Conservation (phyloP, 805 yeast species). For the Kuraishia molischiana region DNA sequence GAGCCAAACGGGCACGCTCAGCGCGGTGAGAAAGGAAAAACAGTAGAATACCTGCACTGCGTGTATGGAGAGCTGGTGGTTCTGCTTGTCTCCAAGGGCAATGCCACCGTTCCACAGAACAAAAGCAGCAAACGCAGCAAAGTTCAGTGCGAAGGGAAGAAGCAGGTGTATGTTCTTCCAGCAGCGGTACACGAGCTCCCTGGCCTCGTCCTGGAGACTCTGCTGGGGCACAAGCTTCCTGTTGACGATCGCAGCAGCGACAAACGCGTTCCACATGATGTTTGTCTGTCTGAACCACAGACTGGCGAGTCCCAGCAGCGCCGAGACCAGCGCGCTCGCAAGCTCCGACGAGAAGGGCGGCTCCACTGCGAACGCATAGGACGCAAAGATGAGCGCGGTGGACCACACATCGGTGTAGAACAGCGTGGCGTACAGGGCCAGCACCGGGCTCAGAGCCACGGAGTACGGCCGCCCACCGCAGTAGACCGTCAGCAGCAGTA, state of each 20-base stretch:
- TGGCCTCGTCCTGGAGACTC: slow-evolving; percentile 19
- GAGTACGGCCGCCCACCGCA: slow-evolving; percentile 10
- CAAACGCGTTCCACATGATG: slow-evolving; percentile 71
- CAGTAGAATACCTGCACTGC: slow-evolving; percentile 79
- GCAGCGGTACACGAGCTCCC: slow-evolving; percentile 10
- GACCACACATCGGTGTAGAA: slow-evolving; percentile 96
- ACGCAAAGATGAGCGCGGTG: slow-evolving; percentile 50
- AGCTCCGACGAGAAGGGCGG: slow-evolving; percentile 9
- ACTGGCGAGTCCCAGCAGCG: slow-evolving; percentile 49
- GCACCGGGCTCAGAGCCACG: slow-evolving; percentile 53
- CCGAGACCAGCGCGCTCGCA: slow-evolving; percentile 28
- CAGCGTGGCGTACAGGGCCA: slow-evolving; percentile 62
- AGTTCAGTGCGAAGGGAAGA: slow-evolving; percentile 45
- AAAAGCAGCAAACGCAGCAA: slow-evolving; percentile 44
- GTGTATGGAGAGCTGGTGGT: slow-evolving; percentile 68
- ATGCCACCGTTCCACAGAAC: slow-evolving; percentile 68
- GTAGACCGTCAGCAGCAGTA: slow-evolving; percentile 20
- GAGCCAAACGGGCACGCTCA: slow-evolving; percentile 72
- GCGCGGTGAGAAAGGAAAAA: slow-evolving; percentile 45
- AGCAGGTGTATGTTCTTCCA: slow-evolving; percentile 18
- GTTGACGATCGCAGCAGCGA: slow-evolving; percentile 46
- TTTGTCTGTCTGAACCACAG: slow-evolving; percentile 85
- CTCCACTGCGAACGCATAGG: slow-evolving; percentile 37
- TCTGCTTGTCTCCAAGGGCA: slow-evolving; percentile 85
- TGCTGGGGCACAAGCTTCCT: slow-evolving; percentile 17